Evolutionary conservation across 805 yeast genomes (phyloP), one percentile per base, ranked within the genome.

Genomic region (Diddensiella transvaalensis): DNA sequence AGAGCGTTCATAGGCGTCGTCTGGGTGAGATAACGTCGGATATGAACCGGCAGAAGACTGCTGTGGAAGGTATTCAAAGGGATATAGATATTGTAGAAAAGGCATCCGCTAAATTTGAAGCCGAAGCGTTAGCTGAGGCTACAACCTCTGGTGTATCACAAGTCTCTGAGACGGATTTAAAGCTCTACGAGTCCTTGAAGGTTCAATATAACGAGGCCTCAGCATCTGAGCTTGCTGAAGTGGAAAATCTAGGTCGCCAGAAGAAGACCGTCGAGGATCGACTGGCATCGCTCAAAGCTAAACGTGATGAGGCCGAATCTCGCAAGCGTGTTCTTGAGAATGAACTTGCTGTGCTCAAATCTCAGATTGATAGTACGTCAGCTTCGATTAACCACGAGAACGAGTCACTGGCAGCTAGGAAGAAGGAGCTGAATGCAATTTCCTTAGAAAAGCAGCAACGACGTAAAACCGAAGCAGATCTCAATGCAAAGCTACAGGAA

Each of bases 401-500:
- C n/a, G 57, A 56, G 4, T 50, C 52, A 2, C 50, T 61, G 5
- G 49, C 52, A 19, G 44, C 56, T 4, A 61, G 64, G 56, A 38
- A 61, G 47, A 46, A 46, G 36, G 58, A 58, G 26, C 51, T 56
- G 6, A 51, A 47, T 2, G 35, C 45, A 5, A 32, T 61, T 10
- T 40, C 66, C 1, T 55, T 61, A 33, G 63, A 62, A 41, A 56
- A 57, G 30, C 47, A 49, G 19, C 51, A 48, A 19, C 57, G 54
- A 29, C 18, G 44, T 13, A 5, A 51, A 48, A 73, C 77, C 53
- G 91, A 83, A 58, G 70, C 72, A 32, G 82, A 80, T 49, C 60
- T 86, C n/a, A 84, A 82, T 53, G 70, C 81, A 4, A 77, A 79
- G 56, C 69, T 90, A 49, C 76, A 81, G 53, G 83, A 79, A 26